Percentiles rank a stretch among this genome's conserved stretches.
phyloP scores from a whole-genome alignment of 306 rosid species.

The Psophocarpus tetragonolobus region DNA sequence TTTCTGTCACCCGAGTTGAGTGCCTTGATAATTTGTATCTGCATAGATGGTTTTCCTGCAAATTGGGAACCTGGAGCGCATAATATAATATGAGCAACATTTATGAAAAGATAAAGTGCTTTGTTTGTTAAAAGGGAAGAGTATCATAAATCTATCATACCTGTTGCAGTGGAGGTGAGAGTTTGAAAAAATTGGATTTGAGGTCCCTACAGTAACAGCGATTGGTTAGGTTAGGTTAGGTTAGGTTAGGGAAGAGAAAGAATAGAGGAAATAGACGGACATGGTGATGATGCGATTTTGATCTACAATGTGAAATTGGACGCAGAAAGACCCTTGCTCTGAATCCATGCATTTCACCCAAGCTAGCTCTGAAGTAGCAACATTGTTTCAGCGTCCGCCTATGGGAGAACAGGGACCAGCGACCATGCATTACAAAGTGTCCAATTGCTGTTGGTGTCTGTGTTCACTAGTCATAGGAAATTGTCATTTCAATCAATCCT shows the following conservation, averaged over 20 bases:
- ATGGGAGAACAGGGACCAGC: too few relatives aligned
- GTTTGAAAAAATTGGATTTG: not conserved
- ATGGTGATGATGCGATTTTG: constrained; percentile 35
- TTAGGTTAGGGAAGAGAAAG: constrained; percentile 8
- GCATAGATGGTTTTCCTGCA: constrained; percentile 48
- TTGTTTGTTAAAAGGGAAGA: not conserved
- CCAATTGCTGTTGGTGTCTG: too few relatives aligned
- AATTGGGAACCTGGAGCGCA: constrained; percentile 37
- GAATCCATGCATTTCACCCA: constrained; percentile 32
- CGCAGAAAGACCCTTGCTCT: constrained; percentile 49
- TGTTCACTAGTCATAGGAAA: too few relatives aligned
- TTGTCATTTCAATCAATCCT: too few relatives aligned
- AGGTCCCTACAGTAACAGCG: constrained; percentile 24
- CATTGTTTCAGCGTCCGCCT: constrained; percentile 18
- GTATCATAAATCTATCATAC: constrained; percentile 14
- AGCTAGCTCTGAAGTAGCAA: too few relatives aligned
- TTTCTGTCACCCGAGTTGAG: constrained; percentile 60
- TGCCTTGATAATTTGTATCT: constrained; percentile 62
- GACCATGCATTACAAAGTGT: too few relatives aligned
- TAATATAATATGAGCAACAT: too few relatives aligned
- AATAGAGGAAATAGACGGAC: not conserved
- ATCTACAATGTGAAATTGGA: constrained; percentile 45
- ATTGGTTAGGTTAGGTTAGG: too few relatives aligned
- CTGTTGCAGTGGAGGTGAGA: constrained; percentile 29
- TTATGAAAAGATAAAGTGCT: not conserved